Evolutionary conservation across 2,329 filamentous ascomycete genomes (phyloP).

Genomic region (Apiospora pterosperma): DNA sequence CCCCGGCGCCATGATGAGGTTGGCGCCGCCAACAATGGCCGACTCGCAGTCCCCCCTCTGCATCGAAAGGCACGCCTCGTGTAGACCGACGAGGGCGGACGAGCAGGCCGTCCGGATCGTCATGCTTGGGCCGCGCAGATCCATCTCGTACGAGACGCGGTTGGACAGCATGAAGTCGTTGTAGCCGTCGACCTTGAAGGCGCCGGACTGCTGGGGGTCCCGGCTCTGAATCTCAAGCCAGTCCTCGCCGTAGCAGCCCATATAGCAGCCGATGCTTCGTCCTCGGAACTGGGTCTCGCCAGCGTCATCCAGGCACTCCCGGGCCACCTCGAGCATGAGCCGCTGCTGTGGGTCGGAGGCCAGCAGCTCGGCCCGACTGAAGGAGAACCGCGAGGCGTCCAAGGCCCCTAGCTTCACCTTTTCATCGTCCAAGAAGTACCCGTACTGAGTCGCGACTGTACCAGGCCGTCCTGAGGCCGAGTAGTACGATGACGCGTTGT

Average conservation of each 20-base stretch:
- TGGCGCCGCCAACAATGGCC: neutral
- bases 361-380: conserved; percentile 18
- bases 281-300: conserved; percentile 26
- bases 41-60: neutral
- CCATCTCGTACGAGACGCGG: neutral
- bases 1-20: neutral
- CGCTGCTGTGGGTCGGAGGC: conserved; percentile 26
- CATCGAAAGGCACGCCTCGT: neutral
- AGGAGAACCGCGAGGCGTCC: conserved; percentile 18
- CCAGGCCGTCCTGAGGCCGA: conserved; percentile 8
- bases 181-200: neutral
- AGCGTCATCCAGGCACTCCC: conserved; percentile 26
- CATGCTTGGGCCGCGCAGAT: neutral
- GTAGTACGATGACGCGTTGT: no score
- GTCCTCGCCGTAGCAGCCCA: conserved; percentile 29
- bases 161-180: neutral
- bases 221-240: conserved; percentile 18
- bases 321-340: conserved; percentile 22
- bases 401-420: conserved; percentile 15
- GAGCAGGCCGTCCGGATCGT: neutral
- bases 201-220: neutral
- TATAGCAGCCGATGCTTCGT: conserved; percentile 26
- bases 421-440: conserved; percentile 4
- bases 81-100: neutral
- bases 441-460: neutral